Base-by-base conservation (phyloP, 2,329 filamentous ascomycete species). In the Atkinsonella hypoxylon region DNA sequence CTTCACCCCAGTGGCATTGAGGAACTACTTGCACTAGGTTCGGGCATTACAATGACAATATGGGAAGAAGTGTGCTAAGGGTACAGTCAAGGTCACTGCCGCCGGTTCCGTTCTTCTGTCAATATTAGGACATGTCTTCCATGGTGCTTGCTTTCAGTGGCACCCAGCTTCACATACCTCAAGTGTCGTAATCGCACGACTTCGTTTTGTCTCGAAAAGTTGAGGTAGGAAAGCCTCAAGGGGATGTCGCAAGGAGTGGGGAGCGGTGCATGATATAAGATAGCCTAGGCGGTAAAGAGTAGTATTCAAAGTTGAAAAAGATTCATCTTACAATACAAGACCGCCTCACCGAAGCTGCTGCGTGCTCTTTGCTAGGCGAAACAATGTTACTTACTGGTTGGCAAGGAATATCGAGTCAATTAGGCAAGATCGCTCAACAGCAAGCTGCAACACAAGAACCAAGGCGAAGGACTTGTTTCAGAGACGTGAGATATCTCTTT, bases 301-400 rank as follows among this genome's bases (percentile, higher is more conserved):
- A 52, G 48, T 46, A 48, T 52, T 53, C 49, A 47, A 45, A 54
- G 38, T 10, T 41, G 49, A 46, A 13, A 31, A 55, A 42, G 15
- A 50, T 48, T 36, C 34, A 36, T 36, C 34, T 36, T 36, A 15
- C 34, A 10, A 36, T 36, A 15, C 34, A 15, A 12, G 7, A 36
- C 8, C 34, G 10, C 15, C 11, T 36, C 15, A 10, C 15, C 34
- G 12, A 36, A 36, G 34, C 15, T 12, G 15, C 34, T 36, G 34
- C 12, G 18, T 22, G 40, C 40, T 8, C 40, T n/a, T 42, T 20
- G 40, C 13, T 42, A 18, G 10, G 18, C 11, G 34, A 15, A 12
- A 36, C 15, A 12, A 4, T 15, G 3, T 36, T 36, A 15, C 34
- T 15, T 5, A 12, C 15, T 36, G 34, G 12, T 15, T 36, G 26